Evolutionary conservation across 441 rosid species (phyloP), one percentile per base, ranked within the genome.

Genomic region (Metrosideros polymorpha): DNA sequence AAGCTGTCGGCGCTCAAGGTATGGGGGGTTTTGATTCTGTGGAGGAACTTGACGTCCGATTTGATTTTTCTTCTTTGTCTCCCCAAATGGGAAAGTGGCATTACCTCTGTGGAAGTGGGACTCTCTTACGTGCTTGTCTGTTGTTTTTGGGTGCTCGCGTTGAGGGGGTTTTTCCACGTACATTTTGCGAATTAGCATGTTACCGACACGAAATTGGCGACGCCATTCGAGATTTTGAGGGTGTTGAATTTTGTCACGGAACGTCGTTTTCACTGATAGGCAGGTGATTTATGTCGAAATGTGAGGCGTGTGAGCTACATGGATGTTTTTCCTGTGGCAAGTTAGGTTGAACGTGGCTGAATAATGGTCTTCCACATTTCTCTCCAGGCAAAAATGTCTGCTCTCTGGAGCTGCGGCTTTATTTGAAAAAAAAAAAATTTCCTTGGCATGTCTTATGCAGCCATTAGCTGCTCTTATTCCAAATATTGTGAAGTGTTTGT

Each of bases 1-100:
- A 54, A 82, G 82, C 84, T n/a, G 92, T 85, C 84, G 57, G 84
- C 55, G 59, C 57, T 54, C 22, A 50, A 59, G 57, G 85, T 89
- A 32, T 75, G 61, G 53, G 76, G 50, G 57, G 17, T 61, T 54
- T 83, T 77, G 15, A 45, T 39, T 32, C n/a, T 32, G 39, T 32
- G 6, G 61, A 19, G 84, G 35, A 19, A 19, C 12, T 53, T 83
- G 8, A 30, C 59, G 47, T 19, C 59, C 13, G n/a, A 2, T 22
- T 27, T 55, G 43, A 53, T 15, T 30, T 30, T 12, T 10, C 12
- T 3, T 35, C 71, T 29, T 3, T 9, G 12, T 35, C 7, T 24
- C 27, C n/a, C 47, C 47, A 0, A 39, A 3, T 71, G 47, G 79
- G 24, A 32, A 63, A 32, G 32, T n/a, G 24, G 42, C 76, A 19